Evolutionary conservation across 2,329 filamentous ascomycete genomes (phyloP), one percentile per base, ranked within the genome.

Genomic region (Talaromyces sp.): DNA sequence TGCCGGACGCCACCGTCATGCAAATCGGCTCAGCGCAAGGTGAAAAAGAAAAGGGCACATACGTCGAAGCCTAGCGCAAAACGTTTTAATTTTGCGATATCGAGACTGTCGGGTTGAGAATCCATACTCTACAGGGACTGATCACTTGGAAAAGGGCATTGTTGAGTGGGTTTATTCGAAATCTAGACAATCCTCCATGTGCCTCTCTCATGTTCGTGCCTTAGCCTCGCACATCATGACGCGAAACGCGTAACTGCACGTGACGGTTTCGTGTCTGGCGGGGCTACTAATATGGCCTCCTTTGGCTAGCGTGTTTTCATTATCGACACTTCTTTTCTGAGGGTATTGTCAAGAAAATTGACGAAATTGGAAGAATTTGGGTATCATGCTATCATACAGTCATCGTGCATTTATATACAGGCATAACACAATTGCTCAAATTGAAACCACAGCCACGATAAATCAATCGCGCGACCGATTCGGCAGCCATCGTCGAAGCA

Each of bases 401-500:
- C 64, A 61, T 65, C 51, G 62, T 49, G 53, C 49, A 62, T 56
- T 5, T 56, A 56, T 56, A 31, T 56, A 56, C 53, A 56, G 31
- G 5, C 31, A 56, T 3, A 25, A 25, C 11, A 25, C 3, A 17
- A 10, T 36, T 15, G n/a, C 31, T 45, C 56, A 45, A 13, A 38
- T 40, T 13, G 5, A 34, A 34, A 4, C 8, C 49, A 54, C 6
- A 54, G 19, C 15, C 25, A 36, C n/a, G 27, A 64, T 38, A 64
- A 27, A 49, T 77, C 70, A 89, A 75, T 88, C 86, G 63, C 88
- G 79, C 76, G 88, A 94, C 47, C 93, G 85, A 76, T 96, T 96
- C 59, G 89, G 89, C 58, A 91, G 87, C 92, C 93, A 97, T 68
- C 94, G 85, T 79, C 88, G 90, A 63, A 97, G 82, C 67, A 91